A percentile compares a stretch with the other conserved stretches of the same genome.
These are phyloP conservation scores for Tulasnella sp. DNA, from an alignment of 768 basidiomycete genomes.

Conservation along the genomic window DNA sequence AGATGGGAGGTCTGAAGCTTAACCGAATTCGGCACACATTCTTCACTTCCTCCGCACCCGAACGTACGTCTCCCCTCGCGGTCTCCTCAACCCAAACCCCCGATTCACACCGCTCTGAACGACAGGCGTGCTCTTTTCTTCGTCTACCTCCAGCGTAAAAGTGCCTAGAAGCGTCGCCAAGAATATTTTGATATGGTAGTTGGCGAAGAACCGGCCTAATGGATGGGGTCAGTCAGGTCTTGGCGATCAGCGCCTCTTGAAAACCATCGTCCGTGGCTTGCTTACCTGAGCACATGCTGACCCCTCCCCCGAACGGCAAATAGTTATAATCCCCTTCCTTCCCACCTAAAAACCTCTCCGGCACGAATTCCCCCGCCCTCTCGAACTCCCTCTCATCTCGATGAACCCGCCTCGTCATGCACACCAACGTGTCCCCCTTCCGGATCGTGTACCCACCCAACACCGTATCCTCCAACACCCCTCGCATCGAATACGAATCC, in stretches of 20 bases:
- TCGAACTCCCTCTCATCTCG: neutral
- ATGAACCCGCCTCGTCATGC: neutral
- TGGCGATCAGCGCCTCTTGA: too few relatives aligned
- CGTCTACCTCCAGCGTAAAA: neutral
- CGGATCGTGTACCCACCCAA: slow-evolving; percentile 4
- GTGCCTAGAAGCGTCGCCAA: neutral
- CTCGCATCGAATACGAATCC: slow-evolving; percentile 5
- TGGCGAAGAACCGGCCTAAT: neutral
- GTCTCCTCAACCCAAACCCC: neutral
- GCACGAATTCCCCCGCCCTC: neutral
- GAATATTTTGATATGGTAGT: neutral
- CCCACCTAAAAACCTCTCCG: neutral
- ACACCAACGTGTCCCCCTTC: slow-evolving; percentile 7
- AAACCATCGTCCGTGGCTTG: neutral
- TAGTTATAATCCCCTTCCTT: neutral
- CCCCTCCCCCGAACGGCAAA: neutral
- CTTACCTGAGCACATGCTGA: slow-evolving; percentile 1
- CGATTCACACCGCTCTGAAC: neutral
- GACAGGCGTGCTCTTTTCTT: neutral
- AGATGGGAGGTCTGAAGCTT: too few relatives aligned
- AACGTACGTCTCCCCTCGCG: neutral
- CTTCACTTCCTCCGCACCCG: neutral
- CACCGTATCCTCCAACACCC: neutral
- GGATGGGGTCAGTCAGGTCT: too few relatives aligned
- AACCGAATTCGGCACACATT: neutral